Base-by-base conservation (phyloP, 352 stramenopile genomes). In the Phytopythium chamaehyphon region DNA sequence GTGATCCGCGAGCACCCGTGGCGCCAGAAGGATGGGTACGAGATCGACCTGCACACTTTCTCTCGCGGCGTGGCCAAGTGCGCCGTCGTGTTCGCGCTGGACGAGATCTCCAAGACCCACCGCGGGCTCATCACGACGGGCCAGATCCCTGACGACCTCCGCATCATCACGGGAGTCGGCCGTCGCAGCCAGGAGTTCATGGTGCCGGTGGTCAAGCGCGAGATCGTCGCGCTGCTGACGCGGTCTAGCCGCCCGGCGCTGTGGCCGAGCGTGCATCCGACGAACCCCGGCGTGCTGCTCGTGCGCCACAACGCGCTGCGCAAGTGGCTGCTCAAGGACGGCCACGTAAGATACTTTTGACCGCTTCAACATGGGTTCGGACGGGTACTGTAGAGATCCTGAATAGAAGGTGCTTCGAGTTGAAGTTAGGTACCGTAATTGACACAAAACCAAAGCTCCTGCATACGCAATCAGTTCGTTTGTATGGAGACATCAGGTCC, bases 31-130 rank as follows among this genome's bases (percentile, higher is more conserved):
- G 66, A 83, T 23, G 73, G 75, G 4, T 90, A 70, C 60, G 67
- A 83, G 45, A 76, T 90, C 46, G 77, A 90, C 31, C 55, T 90
- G 59, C 80, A 90, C 65, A 75, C 67, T 6, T 86, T 88, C 42
- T 88, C 75, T 19, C 60, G 62, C 16, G 76, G 76, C 16, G 62
- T 85, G 11, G 80, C 75, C 12, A 90, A 88, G 58, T 85, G 73
- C 36, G 80, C 80, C 1, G 71, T 88, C n/a, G 73, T 88, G 35
- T 70, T 70, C 37, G 72, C 77, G 12, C 78, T 90, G 19, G 61
- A 78, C n/a, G 64, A 70, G 46, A 71, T 84, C 43, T 59, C 51
- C 36, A 62, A 40, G 4, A 48, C 47, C 3, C 59, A 75, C 24
- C 54, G 65, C 24, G 64, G 75, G 15, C 60, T 71, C 21, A 47